Evolutionary conservation across 2,329 filamentous ascomycete genomes (phyloP).

Genomic region (Metarhizium brunneum): DNA sequence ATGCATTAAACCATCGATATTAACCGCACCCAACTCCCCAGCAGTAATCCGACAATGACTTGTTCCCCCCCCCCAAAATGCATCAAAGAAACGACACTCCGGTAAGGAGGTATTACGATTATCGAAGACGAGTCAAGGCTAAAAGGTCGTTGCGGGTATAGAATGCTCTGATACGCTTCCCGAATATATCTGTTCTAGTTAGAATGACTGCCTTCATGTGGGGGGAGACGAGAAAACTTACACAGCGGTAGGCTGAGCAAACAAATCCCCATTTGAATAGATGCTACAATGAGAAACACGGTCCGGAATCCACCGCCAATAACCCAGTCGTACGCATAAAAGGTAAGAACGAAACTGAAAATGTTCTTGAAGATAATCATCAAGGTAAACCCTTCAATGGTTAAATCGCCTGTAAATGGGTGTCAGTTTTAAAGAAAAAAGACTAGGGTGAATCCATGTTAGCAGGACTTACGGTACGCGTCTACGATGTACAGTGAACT

Average conservation of each 20-base stretch:
- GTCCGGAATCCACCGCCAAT: conserved; percentile 49
- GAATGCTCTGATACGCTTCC: conserved; percentile 67
- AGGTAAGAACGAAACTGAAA: conserved; percentile 80
- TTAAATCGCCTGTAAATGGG: conserved; percentile 52
- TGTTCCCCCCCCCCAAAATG: not conserved
- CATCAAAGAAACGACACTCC: not conserved
- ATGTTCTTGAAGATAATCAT: conserved; percentile 92
- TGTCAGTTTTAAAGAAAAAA: not conserved
- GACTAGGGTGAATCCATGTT: conserved; percentile 5
- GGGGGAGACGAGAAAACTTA: conserved; percentile 40
- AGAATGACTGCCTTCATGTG: not conserved
- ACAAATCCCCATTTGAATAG: conserved; percentile 71
- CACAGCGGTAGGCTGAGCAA: conserved; percentile 65
- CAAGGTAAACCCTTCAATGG: conserved; percentile 82
- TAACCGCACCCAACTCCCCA: not conserved
- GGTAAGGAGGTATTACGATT: not conserved
- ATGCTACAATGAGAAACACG: conserved; percentile 61
- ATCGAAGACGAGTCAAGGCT: conserved; percentile 21
- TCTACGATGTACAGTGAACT: conserved; percentile 85
- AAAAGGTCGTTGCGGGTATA: conserved; percentile 69
- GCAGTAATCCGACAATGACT: not conserved
- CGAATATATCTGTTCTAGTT: conserved; percentile 56
- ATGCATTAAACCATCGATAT: not conserved
- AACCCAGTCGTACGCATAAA: conserved; percentile 78
- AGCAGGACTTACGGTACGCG: conserved; percentile 57